Conservation (phyloP, 1,284 basidiomycete genomes). For the Microbotryum saponariae region DNA sequence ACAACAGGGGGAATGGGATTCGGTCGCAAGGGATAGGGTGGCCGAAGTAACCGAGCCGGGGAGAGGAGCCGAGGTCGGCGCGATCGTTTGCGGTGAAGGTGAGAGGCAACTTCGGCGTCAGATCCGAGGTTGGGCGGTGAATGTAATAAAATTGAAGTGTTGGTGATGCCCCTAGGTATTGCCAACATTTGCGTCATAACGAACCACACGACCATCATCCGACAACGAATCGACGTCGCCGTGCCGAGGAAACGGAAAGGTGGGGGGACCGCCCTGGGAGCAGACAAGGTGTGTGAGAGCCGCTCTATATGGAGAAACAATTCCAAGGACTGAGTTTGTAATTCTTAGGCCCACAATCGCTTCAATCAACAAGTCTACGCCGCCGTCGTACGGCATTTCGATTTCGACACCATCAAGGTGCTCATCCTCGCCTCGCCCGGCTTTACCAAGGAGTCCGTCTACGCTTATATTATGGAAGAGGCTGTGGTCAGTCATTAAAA, state of each 20-base stretch:
- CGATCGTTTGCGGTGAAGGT: constrained; percentile 90
- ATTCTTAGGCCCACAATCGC: constrained; percentile 19
- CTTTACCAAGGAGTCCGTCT: constrained; percentile 84
- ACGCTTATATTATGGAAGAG: constrained; percentile 75
- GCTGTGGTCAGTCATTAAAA: constrained; percentile 48
- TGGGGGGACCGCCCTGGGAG: constrained; percentile 55
- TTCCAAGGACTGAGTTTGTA: background rate
- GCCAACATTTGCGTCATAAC: constrained; percentile 91
- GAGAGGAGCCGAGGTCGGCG: constrained; percentile 89
- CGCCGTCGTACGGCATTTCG: constrained; percentile 80
- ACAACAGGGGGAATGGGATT: constrained; percentile 71
- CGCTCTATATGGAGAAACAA: too few relatives aligned
- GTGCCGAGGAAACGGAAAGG: constrained; percentile 86
- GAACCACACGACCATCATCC: constrained; percentile 90
- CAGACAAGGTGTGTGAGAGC: constrained; percentile 61
- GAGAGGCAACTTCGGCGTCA: constrained; percentile 12
- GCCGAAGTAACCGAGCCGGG: constrained; percentile 85
- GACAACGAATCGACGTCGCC: constrained; percentile 81
- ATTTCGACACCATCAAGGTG: constrained; percentile 70
- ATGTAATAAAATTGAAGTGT: background rate
- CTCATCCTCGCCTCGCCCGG: constrained; percentile 96
- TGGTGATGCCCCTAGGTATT: constrained; percentile 50
- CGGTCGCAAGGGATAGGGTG: constrained; percentile 70
- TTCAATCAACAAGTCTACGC: constrained; percentile 56
- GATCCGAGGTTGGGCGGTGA: background rate